Conservation (phyloP, 768 basidiomycete species). For the Tylopilus felleus region DNA sequence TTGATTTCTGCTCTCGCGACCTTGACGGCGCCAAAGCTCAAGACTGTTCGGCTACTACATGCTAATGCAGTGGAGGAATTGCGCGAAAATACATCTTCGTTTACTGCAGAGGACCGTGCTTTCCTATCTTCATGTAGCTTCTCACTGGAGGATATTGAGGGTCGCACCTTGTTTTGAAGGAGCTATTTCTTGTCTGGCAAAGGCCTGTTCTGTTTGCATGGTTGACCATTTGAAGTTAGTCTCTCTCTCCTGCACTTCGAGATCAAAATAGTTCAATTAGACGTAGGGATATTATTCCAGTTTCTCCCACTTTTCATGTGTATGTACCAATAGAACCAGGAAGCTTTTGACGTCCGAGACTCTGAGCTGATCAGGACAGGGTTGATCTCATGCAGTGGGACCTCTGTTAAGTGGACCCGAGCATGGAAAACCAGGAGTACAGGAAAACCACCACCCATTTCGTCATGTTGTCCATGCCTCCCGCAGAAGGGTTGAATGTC, state of each 20-base stretch:
- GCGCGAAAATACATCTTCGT: constrained; percentile 1
- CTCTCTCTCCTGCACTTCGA: neutral
- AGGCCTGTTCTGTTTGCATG: neutral
- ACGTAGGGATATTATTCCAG: neutral
- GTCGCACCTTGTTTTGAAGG: constrained; percentile 16
- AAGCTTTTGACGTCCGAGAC: neutral
- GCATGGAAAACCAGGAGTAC: too few relatives aligned
- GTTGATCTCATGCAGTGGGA: neutral
- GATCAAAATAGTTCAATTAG: neutral
- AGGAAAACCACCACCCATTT: too few relatives aligned
- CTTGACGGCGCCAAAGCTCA: constrained; percentile 19
- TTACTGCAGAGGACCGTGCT: constrained; percentile 9
- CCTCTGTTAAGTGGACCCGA: neutral
- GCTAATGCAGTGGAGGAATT: constrained; percentile 12
- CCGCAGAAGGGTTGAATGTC: too few relatives aligned
- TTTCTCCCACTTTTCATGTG: too few relatives aligned
- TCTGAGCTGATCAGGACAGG: neutral
- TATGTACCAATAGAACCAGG: neutral
- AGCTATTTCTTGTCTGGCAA: neutral
- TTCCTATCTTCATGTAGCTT: constrained; percentile 11
- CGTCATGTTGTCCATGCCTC: too few relatives aligned
- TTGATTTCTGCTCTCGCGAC: constrained; percentile 25
- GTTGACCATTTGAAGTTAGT: neutral
- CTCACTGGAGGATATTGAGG: constrained; percentile 23
- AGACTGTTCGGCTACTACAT: constrained; percentile 21